Evolutionary conservation across 2,329 filamentous ascomycete species (phyloP), one percentile per base, ranked within the genome.

Genomic region (Periconia digitata): DNA sequence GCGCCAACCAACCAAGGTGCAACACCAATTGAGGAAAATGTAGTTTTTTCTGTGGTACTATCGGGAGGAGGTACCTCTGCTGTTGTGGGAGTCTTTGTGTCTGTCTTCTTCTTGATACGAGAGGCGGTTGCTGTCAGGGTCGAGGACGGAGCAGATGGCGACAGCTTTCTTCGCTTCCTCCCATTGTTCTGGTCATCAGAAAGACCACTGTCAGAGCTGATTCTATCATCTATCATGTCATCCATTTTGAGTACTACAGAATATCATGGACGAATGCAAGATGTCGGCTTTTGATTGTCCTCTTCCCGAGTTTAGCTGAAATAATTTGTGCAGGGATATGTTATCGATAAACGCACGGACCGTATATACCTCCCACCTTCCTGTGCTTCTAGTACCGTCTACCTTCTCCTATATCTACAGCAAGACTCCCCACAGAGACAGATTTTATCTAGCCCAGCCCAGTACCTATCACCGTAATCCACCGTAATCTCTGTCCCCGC

Each of bases 1-100:
- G 92, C 92, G 51, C 86, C 83, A 2, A 95, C 85, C 3, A 99
- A 84, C 94, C 94, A 99, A 69, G 89, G 90, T 32, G 84, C 81
- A 38, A 96, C 85, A 43, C 83, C 77, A 43, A 96, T 74, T 10
- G 84, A 82, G 16, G 85, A 81, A 66, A 96, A 96, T 8, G 81
- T 87, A 16, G 80, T 75, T 66, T 84, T 79, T 46, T 68, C 60
- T 13, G 62, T 55, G 8, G 51, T 3, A 15, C 45, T 46, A 13
- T 44, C 43, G 32, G 42, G 46, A 10, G 41, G 21, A 40, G 50
- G 40, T 34, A 41, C 35, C 22, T 36, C 12, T 20, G 58, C 40
- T 18, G 40, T 51, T n/a, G 34, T 17, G 6, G 41, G 24, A 24
- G 50, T 43, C 8, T 46, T 4, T n/a, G 46, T 20, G 6, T 29